phyloP scores from a whole-genome alignment of 1,284 basidiomycete genomes.

The Apiotrichum gracile region DNA sequence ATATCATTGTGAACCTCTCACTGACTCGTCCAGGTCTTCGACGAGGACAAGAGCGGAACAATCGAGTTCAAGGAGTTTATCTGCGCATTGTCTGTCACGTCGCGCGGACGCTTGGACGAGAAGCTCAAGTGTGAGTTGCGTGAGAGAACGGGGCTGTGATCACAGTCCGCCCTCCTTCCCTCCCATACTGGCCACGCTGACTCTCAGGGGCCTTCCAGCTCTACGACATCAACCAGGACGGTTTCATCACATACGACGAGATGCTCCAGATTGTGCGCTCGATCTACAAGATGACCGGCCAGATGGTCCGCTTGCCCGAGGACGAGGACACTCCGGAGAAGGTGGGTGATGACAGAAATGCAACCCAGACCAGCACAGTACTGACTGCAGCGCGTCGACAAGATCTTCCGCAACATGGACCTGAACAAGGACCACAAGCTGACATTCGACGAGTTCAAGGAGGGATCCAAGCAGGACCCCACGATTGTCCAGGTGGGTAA shows the following conservation, averaged over 20 bases:
- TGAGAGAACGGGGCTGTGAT: no score
- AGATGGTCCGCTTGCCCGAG: slow-evolving; percentile 95
- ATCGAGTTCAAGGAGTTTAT: slow-evolving; percentile 99
- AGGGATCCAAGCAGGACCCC: slow-evolving; percentile 94
- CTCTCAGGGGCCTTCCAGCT: slow-evolving; percentile 93
- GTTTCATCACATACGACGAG: slow-evolving; percentile 93
- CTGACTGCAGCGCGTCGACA: slow-evolving; percentile 73
- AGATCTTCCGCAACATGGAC: slow-evolving; percentile 93
- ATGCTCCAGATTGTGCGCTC: slow-evolving; percentile 95
- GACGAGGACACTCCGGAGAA: slow-evolving; percentile 99
- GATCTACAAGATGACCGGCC: slow-evolving; percentile 98
- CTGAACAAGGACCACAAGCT: slow-evolving; percentile 80
- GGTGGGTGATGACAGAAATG: slow-evolving; percentile 49
- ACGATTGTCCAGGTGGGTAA: slow-evolving; percentile 78
- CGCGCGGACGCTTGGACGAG: slow-evolving; percentile 88
- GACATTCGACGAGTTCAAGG: slow-evolving; percentile 92
- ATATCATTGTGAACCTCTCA: no score
- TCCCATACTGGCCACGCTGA: no score
- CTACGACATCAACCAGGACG: slow-evolving; percentile 98
- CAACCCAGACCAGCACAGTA: background rate
- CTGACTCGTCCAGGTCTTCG: slow-evolving; percentile 58
- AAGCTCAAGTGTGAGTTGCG: slow-evolving; percentile 87
- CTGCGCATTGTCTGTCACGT: slow-evolving; percentile 91
- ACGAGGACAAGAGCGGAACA: slow-evolving; percentile 89
- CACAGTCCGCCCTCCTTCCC: no score